These are phyloP conservation scores for Coniferiporia weirii DNA, from an alignment of 1,284 basidiomycete genomes.

Conservation along the genomic window DNA sequence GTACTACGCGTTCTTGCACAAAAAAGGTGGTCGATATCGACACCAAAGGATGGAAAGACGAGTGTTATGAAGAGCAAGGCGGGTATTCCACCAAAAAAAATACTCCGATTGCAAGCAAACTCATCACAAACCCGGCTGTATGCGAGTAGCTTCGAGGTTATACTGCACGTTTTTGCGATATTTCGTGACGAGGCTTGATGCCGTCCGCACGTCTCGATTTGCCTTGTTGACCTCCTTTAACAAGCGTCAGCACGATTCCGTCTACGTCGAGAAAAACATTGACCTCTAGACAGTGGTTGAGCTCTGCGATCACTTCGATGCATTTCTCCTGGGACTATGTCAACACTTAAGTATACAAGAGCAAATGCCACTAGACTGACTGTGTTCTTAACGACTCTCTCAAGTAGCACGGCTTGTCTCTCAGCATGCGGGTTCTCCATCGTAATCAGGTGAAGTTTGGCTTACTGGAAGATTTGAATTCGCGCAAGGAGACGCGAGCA, in stretches of 20 bases:
- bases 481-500: background rate
- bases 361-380: slow-evolving; percentile 41
- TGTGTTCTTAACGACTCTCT: slow-evolving; percentile 86
- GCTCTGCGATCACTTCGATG: slow-evolving; percentile 74
- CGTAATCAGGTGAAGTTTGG: background rate
- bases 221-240: slow-evolving; percentile 65
- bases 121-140: slow-evolving; percentile 5
- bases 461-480: background rate
- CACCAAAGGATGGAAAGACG: no score
- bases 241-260: background rate
- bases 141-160: slow-evolving; percentile 66
- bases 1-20: no score
- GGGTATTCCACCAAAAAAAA: background rate
- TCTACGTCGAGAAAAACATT: slow-evolving; percentile 17
- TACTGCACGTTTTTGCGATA: slow-evolving; percentile 85
- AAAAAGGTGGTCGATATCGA: no score
- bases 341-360: background rate
- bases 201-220: slow-evolving; percentile 65
- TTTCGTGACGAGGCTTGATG: slow-evolving; percentile 73
- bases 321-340: slow-evolving; percentile 57
- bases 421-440: slow-evolving; percentile 47
- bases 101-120: background rate
- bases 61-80: no score
- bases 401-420: slow-evolving; percentile 82
- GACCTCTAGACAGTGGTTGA: slow-evolving; percentile 75